phyloP scores from a whole-genome alignment of 257 asterid species.

The Nyctanthes arbortristis region DNA sequence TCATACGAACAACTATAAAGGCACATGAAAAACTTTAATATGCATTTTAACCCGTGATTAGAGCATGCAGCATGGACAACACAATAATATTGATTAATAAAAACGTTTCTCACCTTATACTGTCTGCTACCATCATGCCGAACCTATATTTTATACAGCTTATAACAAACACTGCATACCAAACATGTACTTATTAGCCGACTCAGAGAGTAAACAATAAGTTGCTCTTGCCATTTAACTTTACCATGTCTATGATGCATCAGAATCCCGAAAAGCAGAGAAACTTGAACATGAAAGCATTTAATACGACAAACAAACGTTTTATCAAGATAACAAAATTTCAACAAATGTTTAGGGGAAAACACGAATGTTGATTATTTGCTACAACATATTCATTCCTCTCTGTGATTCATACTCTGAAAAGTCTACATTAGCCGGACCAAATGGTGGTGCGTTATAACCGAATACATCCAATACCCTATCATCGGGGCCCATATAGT shows the following conservation, averaged over 20 bases:
- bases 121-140: no score
- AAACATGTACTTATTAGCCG: neutral
- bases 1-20: neutral
- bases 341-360: neutral
- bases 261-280: neutral
- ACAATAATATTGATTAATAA: no score
- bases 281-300: neutral
- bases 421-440: constrained; percentile 50
- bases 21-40: neutral
- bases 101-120: no score
- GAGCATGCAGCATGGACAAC: no score
- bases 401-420: constrained; percentile 60
- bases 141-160: no score
- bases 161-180: neutral
- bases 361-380: constrained; percentile 12
- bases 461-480: constrained; percentile 59
- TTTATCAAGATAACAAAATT: constrained; percentile 2
- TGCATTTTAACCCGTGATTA: neutral
- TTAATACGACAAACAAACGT: neutral
- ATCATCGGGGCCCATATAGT: constrained; percentile 49
- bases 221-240: no score
- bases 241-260: no score
- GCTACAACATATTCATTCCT: constrained; percentile 63
- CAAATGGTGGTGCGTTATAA: constrained; percentile 52
- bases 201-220: neutral